These are phyloP conservation scores for Nidula niveotomentosa DNA, from an alignment of 1,284 basidiomycete species.

Conservation along the genomic window DNA sequence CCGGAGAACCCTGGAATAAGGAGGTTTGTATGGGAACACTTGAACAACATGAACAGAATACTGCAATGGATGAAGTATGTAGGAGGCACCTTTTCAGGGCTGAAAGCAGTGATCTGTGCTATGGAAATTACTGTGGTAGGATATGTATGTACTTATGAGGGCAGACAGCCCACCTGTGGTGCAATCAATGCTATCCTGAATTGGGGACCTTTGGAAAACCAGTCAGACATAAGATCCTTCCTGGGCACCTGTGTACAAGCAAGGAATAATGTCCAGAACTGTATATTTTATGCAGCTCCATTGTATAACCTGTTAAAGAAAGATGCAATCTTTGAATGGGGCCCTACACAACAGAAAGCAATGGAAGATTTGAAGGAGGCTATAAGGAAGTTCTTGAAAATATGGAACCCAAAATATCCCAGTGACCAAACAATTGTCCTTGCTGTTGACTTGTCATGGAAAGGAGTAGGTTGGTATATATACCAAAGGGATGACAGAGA, in stretches of 20 bases:
- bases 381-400: conserved; percentile 20
- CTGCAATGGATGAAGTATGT: conserved; percentile 20
- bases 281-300: conserved; percentile 16
- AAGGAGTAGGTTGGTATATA: conserved; percentile 1
- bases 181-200: conserved; percentile 6
- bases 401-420: conserved; percentile 26
- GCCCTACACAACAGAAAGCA: conserved; percentile 11
- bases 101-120: conserved; percentile 12
- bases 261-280: conserved; percentile 21
- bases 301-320: conserved; percentile 21
- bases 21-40: conserved; percentile 31
- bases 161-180: conserved; percentile 11
- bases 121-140: conserved; percentile 15
- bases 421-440: conserved; percentile 18
- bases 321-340: conserved; percentile 22
- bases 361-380: conserved; percentile 24
- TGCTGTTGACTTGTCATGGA: conserved; percentile 21
- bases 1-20: conserved; percentile 26
- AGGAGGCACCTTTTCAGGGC: conserved; percentile 13
- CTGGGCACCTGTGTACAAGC: conserved; percentile 20
- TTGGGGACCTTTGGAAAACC: conserved; percentile 15
- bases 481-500: conserved; percentile 21
- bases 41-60: conserved; percentile 19
- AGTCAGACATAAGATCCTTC: conserved; percentile 23
- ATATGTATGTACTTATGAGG: conserved; percentile 21